These are phyloP conservation scores for Pseudogymnoascus sp. DNA, from an alignment of 2,329 filamentous ascomycete species.

Conservation along the genomic window DNA sequence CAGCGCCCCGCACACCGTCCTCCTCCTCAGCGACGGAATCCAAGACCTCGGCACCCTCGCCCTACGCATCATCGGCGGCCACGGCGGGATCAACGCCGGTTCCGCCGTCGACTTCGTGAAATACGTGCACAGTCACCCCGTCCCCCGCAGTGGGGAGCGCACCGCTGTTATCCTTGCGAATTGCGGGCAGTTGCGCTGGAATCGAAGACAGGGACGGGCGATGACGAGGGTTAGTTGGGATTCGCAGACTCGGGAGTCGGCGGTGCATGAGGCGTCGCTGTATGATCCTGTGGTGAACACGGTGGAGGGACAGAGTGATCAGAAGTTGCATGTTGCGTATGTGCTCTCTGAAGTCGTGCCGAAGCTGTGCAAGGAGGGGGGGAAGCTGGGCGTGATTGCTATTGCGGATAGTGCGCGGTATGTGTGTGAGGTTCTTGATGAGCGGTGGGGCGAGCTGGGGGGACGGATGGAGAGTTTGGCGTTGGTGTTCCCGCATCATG, in stretches of 20 bases:
- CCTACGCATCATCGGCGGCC: constrained; percentile 55
- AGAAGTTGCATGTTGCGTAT: constrained; percentile 54
- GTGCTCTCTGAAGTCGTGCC: constrained; percentile 58
- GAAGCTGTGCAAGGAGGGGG: constrained; percentile 37
- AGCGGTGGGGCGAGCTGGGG: constrained; percentile 41
- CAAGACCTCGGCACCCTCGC: constrained; percentile 72
- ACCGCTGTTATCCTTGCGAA: constrained; percentile 70
- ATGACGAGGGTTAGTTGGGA: constrained; percentile 52
- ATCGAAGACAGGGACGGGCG: constrained; percentile 50
- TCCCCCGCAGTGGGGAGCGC: constrained; percentile 24
- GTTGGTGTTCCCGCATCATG: neutral
- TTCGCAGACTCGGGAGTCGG: constrained; percentile 51
- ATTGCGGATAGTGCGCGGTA: constrained; percentile 58
- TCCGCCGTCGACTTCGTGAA: constrained; percentile 57
- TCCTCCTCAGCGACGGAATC: constrained; percentile 63
- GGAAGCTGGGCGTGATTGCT: constrained; percentile 61
- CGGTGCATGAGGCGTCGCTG: constrained; percentile 46
- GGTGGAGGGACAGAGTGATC: constrained; percentile 50
- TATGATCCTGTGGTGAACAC: constrained; percentile 49
- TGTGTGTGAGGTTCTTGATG: constrained; percentile 50
- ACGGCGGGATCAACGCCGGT: constrained; percentile 61
- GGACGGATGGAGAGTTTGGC: constrained; percentile 39
- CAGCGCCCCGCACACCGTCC: constrained; percentile 53
- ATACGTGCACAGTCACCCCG: constrained; percentile 29
- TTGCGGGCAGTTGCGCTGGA: constrained; percentile 69